Evolutionary conservation across 768 basidiomycete species (phyloP), one percentile per base, ranked within the genome.

Genomic region (Tulasnella sp.): DNA sequence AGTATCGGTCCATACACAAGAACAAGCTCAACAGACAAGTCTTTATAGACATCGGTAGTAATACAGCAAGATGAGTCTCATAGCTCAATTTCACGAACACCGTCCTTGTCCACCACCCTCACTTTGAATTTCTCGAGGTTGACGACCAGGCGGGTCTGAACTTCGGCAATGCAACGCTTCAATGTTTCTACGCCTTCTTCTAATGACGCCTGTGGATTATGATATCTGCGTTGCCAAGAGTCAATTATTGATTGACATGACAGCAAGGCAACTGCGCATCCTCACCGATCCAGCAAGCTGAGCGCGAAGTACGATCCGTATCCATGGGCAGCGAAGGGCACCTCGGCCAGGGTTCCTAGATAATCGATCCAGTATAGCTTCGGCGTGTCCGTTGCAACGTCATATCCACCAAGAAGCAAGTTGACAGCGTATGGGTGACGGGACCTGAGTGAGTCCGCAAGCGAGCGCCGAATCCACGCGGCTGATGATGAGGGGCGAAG

Each of bases 291-390:
- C 78, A 99, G 89, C 85, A 97, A 93, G 90, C 93, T 92, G 83
- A 98, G 87, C 14, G 92, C 93, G 86, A 99, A 98, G 87, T 96
- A 98, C 79, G 93, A 90, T 69, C 96, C 98, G 85, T 98, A 96
- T 2, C 98, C 98, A 84, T 99, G 97, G 0, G 96, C 96, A 22
- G 92, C 96, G 85, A 96, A 99, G 0, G 96, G 96, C 18, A 98
- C 93, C 79, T 92, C 90, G 3, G 92, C 90, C 84, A 94, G 89
- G 7, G 98, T 97, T 37, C 98, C 98, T 44, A 98, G 89, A 86
- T 97, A 96, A 88, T 99, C 98, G 81, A 98, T 89, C 96, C 97
- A 99, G 88, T 97, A 98, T 18, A 97, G 89, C 82, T 91, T 91
- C 7, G 97, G 96, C 22, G 88, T 88, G 82, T 90, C 80, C 9